A percentile compares a stretch with the other conserved stretches of the same genome.
Evolutionary conservation across 169 alveolate species (phyloP).

Genomic region (Perkinsus olseni): DNA sequence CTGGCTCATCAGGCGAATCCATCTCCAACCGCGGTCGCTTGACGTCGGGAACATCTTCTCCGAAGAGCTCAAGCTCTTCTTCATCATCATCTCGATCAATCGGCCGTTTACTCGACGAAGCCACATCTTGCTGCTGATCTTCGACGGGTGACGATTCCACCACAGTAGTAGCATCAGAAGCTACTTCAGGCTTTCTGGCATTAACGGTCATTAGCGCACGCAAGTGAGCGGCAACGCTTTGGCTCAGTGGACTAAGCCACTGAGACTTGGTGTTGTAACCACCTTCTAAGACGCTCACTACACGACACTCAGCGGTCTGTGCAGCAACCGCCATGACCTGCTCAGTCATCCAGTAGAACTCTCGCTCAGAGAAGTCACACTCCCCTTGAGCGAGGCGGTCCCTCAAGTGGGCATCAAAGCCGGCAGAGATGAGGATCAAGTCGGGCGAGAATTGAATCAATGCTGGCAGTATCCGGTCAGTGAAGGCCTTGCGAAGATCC

Average conservation of each 20-base stretch:
- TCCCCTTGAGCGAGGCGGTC: conserved; percentile 84
- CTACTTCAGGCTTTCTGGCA: background rate
- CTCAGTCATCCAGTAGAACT: conserved; percentile 87
- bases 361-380: conserved; percentile 76
- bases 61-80: background rate
- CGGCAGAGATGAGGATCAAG: conserved; percentile 87
- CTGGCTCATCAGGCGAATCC: background rate
- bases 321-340: conserved; percentile 78
- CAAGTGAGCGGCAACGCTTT: conserved; percentile 83
- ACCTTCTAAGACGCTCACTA: conserved; percentile 95
- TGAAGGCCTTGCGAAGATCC: background rate
- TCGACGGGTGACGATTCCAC: background rate
- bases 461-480: background rate
- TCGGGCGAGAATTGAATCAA: conserved; percentile 24
- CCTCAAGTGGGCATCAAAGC: conserved; percentile 93
- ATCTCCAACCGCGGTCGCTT: background rate
- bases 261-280: conserved; percentile 91
- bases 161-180: background rate
- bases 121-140: background rate
- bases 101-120: background rate
- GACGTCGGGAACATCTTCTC: background rate
- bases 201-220: conserved; percentile 43
- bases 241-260: conserved; percentile 83
- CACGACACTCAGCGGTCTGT: conserved; percentile 84
- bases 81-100: background rate